phyloP scores from a whole-genome alignment of 805 yeast species.

The Zygosaccharomyces gambellarensis region DNA sequence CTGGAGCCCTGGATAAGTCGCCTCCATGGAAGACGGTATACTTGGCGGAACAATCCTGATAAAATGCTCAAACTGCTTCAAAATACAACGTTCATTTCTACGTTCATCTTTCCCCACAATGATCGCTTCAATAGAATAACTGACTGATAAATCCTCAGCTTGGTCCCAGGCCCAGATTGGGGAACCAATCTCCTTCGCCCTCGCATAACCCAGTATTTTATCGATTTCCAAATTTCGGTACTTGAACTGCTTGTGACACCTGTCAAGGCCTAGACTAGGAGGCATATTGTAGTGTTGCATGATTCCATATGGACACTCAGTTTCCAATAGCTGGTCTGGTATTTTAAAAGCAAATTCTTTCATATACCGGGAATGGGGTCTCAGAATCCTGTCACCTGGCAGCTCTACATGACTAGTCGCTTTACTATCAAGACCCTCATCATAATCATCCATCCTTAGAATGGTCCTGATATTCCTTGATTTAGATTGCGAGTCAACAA shows the following conservation, averaged over 20 bases:
- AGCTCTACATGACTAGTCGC: slow-evolving; percentile 33
- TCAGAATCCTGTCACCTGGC: slow-evolving; percentile 41
- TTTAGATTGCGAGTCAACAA: slow-evolving; percentile 14
- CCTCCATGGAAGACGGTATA: background rate
- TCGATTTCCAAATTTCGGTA: slow-evolving; percentile 26
- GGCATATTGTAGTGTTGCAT: slow-evolving; percentile 35
- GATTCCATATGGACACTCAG: slow-evolving; percentile 43
- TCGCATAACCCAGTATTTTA: slow-evolving; percentile 52
- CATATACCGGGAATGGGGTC: slow-evolving; percentile 46
- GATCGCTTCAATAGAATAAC: slow-evolving; percentile 50
- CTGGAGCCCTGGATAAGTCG: slow-evolving; percentile 1
- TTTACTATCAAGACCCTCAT: slow-evolving; percentile 41
- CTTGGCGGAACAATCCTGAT: slow-evolving; percentile 32
- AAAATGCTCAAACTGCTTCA: slow-evolving; percentile 21
- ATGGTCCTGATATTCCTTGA: slow-evolving; percentile 16
- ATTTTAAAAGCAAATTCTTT: slow-evolving; percentile 54
- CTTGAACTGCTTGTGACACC: background rate
- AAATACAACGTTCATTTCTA: slow-evolving; percentile 14
- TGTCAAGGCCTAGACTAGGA: slow-evolving; percentile 40
- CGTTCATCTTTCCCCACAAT: slow-evolving; percentile 43
- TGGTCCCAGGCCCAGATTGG: slow-evolving; percentile 50
- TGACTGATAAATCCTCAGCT: slow-evolving; percentile 37
- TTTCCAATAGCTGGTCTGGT: slow-evolving; percentile 49
- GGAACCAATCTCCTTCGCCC: slow-evolving; percentile 44
- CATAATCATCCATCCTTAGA: slow-evolving; percentile 40